Percentiles rank a stretch among this genome's conserved stretches.
phyloP scores from a whole-genome alignment of 164 flowering plant species.

The Cinnamomum chago region DNA sequence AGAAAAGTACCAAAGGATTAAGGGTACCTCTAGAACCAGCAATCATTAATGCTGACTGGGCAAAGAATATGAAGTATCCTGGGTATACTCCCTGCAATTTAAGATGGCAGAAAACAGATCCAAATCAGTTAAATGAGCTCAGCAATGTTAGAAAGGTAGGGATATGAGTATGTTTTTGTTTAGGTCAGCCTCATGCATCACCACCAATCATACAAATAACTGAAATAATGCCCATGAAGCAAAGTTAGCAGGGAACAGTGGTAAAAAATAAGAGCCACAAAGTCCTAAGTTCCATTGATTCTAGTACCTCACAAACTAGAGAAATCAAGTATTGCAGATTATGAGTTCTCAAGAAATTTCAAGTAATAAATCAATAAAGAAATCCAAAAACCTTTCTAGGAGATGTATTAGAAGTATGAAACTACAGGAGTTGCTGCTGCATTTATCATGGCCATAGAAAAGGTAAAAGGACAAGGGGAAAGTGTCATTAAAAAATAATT shows the following conservation, averaged over 20 bases:
- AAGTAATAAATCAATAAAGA: background rate
- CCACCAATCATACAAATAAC: background rate
- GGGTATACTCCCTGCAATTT: slow-evolving; percentile 85
- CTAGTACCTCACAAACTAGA: background rate
- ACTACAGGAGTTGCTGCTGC: no score
- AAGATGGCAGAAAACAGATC: background rate
- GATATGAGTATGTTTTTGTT: background rate
- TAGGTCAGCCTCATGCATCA: background rate
- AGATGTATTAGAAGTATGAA: no score
- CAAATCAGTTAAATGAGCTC: background rate
- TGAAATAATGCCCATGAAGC: background rate
- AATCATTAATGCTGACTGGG: slow-evolving; percentile 91
- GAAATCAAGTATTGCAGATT: background rate
- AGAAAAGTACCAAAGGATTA: background rate
- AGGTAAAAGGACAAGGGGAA: background rate
- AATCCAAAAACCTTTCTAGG: background rate
- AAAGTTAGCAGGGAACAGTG: background rate
- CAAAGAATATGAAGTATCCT: slow-evolving; percentile 93
- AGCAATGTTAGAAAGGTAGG: background rate
- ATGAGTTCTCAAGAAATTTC: background rate
- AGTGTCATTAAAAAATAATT: background rate
- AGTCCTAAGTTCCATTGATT: background rate
- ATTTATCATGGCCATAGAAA: background rate
- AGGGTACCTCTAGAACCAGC: slow-evolving; percentile 91
- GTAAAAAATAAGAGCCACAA: no score